Base-by-base conservation (phyloP, 306 rosid species). In the Cucumis melo region DNA sequence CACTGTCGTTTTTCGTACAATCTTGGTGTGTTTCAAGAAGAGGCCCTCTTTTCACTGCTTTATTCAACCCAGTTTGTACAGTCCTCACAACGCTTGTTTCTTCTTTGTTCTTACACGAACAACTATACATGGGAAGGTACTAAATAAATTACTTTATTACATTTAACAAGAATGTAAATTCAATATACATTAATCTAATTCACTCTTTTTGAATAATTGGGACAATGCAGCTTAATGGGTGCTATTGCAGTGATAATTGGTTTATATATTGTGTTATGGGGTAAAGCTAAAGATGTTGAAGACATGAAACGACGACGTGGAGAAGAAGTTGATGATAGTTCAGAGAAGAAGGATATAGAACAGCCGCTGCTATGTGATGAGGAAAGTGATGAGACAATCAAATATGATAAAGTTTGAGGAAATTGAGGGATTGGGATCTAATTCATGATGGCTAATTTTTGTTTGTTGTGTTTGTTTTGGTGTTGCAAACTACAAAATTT, bases 1-100 rank as follows among this genome's bases (percentile, higher is more conserved):
- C 89, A 0, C 68, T 87, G 81, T 78, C 91, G 0, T 87, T 87
- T 79, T 88, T 84, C 19, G 55, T 84, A 78, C 93, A 88, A 80
- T 80, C 89, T 0, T 89, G 93, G 97, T 87, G 91, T 80, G 84
- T 92, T 63, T 81, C 91, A 67, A 57, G 57, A 48, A 89, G 88
- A 81, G 96, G 93, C 32, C 97, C 97, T 0, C 64, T 89, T 41
- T 92, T 83, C 76, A 81, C 85, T 79, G 96, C 87, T 66, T 83
- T 89, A 87, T 92, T 89, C 88, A 88, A 83, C 42, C 93, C 91
- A 59, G 65, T 88, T 8, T 86, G 93, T 76, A 88, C 93, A 23
- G 89, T 92, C 38, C 81, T 92, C 54, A 85, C 92, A 38, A 85
- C 90, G 23, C 44, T 88, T 7, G 64, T 85, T 68, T 55, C 89